Base-by-base conservation (phyloP, 2,329 filamentous ascomycete genomes). In the Diaporthe sp. region DNA sequence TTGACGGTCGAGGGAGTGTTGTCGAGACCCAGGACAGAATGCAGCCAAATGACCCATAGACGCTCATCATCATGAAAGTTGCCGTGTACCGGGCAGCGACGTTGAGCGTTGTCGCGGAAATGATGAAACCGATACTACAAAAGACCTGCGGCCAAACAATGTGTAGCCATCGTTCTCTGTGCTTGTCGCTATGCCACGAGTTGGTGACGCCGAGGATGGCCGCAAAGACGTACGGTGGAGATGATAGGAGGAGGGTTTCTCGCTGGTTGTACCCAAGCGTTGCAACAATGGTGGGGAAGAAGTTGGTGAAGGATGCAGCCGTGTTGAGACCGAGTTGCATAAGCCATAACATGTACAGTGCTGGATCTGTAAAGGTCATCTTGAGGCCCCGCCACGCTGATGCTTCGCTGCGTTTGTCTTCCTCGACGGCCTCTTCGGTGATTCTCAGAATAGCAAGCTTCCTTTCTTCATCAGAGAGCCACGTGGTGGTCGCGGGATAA, bases 221-320 rank as follows among this genome's bases (percentile, higher is more conserved):
- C 0, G 70, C 70, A 28, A 72, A 65, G 4, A 72, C 55, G 9
- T 72, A 72, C 6, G 81, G 81, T 13, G 81, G 81, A 2, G 81
- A 78, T 5, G 81, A 81, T 2, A 82, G 73, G 10, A 82, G 79
- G 1, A 82, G 78, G 1, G 81, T 82, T 15, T 81, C 61, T 55
- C 79, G 79, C 22, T 78, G 80, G 28, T 57, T 68, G 73, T 76
- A 82, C 4, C 81, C 81, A 58, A 82, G 80, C 42, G 77, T 79
- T 31, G 78, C 77, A 57, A 82, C 81, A 17, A 82, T 77, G 2
- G 81, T 81, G 10, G 81, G 81, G 22, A 83, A 76, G 73, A 83
- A 83, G 76, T 82, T 83, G 62, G 81, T 82, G 13, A 82, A 73
- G 4, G 81, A 81, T 4, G 81, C 81, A 7, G 79, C 80, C 4